Evolutionary conservation across 495 filamentous ascomycete species (phyloP).

Genomic region (Podospora sp.): DNA sequence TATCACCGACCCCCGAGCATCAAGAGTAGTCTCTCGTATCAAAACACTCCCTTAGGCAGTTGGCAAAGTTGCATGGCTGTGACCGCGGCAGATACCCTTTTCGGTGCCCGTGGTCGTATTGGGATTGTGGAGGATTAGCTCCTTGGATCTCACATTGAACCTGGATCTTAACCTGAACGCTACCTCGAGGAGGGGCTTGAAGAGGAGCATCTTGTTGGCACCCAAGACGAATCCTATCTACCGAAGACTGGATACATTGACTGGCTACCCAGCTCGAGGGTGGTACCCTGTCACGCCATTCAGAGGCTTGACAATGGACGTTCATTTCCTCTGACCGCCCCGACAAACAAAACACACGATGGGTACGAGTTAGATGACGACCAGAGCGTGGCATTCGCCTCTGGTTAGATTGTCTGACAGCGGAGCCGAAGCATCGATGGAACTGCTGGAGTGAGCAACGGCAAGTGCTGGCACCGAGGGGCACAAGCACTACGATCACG

Average conservation of each 20-base stretch:
- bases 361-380: not conserved
- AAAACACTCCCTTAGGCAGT: not conserved
- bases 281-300: not conserved
- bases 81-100: not conserved
- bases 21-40: not conserved
- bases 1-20: not conserved
- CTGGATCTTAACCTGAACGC: not conserved
- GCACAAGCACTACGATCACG: no score
- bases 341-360: not conserved
- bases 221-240: not conserved
- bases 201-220: not conserved
- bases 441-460: not conserved
- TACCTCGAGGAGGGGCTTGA: not conserved
- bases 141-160: not conserved
- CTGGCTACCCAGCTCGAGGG: not conserved
- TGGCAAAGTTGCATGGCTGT: not conserved
- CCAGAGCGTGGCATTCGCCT: not conserved
- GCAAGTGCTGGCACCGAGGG: not conserved
- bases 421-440: not conserved
- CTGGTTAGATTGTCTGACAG: not conserved
- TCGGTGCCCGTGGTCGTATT: not conserved
- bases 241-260: not conserved
- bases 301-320: not conserved
- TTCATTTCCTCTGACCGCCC: not conserved
- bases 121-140: not conserved